A percentile compares a stretch with the other conserved stretches of the same genome.
These are phyloP conservation scores for Akanthomyces dipterigenus DNA, from an alignment of 2,329 filamentous ascomycete genomes.

Conservation along the genomic window DNA sequence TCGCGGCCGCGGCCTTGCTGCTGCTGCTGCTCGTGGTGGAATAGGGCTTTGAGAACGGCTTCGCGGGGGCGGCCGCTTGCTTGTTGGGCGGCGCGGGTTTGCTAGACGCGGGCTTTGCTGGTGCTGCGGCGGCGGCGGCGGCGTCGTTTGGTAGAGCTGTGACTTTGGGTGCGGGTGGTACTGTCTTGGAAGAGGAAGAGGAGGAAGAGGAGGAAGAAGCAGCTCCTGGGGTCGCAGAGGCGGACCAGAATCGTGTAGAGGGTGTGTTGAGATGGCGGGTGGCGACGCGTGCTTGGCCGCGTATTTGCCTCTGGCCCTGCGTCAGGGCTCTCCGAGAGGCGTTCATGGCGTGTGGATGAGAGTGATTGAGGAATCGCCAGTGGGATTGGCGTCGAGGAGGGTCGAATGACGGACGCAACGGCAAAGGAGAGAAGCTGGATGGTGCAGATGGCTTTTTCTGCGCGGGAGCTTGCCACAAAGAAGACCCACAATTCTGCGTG, in stretches of 20 bases:
- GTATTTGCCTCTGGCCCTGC: neutral
- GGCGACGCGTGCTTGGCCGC: neutral
- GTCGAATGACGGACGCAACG: neutral
- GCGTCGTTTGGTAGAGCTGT: neutral
- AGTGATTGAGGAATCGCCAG: neutral
- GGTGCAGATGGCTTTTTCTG: neutral
- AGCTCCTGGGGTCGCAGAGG: neutral
- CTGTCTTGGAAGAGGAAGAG: neutral
- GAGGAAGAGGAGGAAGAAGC: neutral
- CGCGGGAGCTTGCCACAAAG: neutral
- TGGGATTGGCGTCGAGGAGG: neutral
- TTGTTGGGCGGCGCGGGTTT: neutral
- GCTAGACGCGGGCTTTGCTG: neutral
- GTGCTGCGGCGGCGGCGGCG: neutral
- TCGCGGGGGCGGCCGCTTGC: neutral
- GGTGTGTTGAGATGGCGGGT: neutral
- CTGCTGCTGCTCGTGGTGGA: neutral
- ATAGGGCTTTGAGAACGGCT: slow-evolving; percentile 1
- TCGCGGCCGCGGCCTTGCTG: neutral
- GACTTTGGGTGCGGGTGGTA: neutral
- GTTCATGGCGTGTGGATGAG: neutral
- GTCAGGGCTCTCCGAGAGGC: slow-evolving; percentile 2
- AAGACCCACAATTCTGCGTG: neutral
- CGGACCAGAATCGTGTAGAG: neutral
- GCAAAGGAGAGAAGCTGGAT: neutral